phyloP scores from a whole-genome alignment of 441 rosid genomes.

The Euphorbia schlechtendalii region DNA sequence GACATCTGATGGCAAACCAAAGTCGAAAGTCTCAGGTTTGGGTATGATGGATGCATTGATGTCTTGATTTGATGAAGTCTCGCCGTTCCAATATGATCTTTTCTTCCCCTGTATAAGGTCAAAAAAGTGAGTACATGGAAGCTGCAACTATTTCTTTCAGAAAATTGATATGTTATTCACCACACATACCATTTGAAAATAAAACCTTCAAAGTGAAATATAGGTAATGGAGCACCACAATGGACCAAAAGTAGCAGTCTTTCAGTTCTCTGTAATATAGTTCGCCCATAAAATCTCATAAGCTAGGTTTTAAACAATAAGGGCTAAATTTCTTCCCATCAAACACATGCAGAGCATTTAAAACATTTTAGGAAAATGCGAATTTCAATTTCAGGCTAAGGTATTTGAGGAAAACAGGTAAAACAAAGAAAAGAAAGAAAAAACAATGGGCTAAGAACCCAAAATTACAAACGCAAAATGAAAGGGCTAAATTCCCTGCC shows the following conservation, averaged over 20 bases:
- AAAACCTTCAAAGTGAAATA: neutral
- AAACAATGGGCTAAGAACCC: neutral
- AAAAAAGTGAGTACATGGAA: neutral
- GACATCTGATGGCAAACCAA: constrained; percentile 38
- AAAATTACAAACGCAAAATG: neutral
- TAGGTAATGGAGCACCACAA: neutral
- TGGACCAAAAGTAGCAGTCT: neutral
- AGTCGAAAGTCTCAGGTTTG: constrained; percentile 52
- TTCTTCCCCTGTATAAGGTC: constrained; percentile 30
- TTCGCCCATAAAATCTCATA: neutral
- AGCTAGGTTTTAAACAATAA: neutral
- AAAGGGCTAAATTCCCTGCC: neutral
- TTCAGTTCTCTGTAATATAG: constrained; percentile 4
- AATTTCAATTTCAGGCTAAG: neutral
- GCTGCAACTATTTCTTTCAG: neutral
- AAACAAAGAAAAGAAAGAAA: neutral
- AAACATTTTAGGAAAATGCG: neutral
- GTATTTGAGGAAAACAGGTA: neutral
- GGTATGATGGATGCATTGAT: constrained; percentile 28
- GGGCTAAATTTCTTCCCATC: neutral
- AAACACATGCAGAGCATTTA: neutral
- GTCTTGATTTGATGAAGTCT: constrained; percentile 27
- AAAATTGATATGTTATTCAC: neutral
- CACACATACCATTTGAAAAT: constrained; percentile 8
- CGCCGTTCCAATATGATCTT: constrained; percentile 21